A percentile compares a stretch with the other conserved stretches of the same genome.
Evolutionary conservation across 2,329 filamentous ascomycete species (phyloP).

Genomic region (Ascochyta fabae): DNA sequence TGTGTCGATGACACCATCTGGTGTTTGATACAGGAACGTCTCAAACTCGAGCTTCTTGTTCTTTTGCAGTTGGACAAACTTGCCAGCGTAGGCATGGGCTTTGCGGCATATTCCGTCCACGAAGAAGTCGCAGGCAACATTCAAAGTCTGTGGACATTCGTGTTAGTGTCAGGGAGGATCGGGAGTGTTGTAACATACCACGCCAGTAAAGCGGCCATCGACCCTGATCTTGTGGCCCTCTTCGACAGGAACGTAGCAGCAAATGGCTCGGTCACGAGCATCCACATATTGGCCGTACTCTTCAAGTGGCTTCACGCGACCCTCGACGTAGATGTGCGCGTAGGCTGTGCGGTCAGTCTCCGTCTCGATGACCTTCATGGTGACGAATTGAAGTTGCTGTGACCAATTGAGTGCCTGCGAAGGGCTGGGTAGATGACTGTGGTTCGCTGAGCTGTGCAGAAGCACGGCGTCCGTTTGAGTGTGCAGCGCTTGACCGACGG

Average conservation of each 20-base stretch:
- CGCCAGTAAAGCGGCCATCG: slow-evolving; percentile 41
- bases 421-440: no score
- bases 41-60: slow-evolving; percentile 32
- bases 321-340: slow-evolving; percentile 34
- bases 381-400: slow-evolving; percentile 6
- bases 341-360: slow-evolving; percentile 44
- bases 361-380: slow-evolving; percentile 49
- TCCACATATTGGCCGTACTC: slow-evolving; percentile 46
- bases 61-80: slow-evolving; percentile 20
- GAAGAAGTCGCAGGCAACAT: slow-evolving; percentile 43
- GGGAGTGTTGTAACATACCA: slow-evolving; percentile 21
- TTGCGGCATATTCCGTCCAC: slow-evolving; percentile 48
- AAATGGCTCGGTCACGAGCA: slow-evolving; percentile 32
- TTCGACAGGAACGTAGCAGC: slow-evolving; percentile 48
- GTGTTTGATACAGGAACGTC: slow-evolving; percentile 25
- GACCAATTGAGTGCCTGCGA: background rate
- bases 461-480: background rate
- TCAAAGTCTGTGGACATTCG: slow-evolving; percentile 22
- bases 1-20: slow-evolving; percentile 74
- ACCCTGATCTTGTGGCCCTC: slow-evolving; percentile 42
- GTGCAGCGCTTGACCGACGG: background rate
- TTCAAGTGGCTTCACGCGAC: slow-evolving; percentile 28
- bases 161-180: background rate
- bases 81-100: slow-evolving; percentile 9
- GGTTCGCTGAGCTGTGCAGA: background rate